Conservation (phyloP, 2,329 filamentous ascomycete genomes). For the Verticillium longisporum region DNA sequence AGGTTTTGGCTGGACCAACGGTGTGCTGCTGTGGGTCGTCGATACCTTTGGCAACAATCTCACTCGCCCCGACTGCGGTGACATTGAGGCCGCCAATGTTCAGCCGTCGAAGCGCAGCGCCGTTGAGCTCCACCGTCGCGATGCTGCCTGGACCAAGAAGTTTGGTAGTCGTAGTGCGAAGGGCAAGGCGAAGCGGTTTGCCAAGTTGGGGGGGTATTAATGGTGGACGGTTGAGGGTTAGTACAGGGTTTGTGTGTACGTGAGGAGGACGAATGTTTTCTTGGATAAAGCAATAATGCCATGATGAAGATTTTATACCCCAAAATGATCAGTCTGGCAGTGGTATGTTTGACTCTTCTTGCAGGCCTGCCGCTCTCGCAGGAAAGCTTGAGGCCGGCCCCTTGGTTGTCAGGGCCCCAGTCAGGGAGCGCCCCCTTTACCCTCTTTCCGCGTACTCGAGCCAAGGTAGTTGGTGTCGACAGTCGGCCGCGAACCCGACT, state of each 20-base stretch:
- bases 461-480: too few species aligned
- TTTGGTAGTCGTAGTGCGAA: conserved; percentile 24
- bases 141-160: conserved; percentile 41
- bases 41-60: conserved; percentile 54
- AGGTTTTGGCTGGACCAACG: conserved; percentile 66
- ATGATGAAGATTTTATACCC: not conserved
- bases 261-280: not conserved
- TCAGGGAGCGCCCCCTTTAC: too few species aligned
- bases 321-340: too few species aligned
- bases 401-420: too few species aligned
- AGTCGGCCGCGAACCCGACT: too few species aligned
- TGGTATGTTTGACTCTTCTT: too few species aligned
- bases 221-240: not conserved
- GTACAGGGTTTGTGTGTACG: not conserved
- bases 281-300: not conserved
- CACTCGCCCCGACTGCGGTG: conserved; percentile 47
- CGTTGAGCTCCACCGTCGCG: conserved; percentile 37
- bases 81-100: conserved; percentile 35
- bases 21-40: conserved; percentile 59
- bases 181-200: not conserved
- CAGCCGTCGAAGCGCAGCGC: conserved; percentile 28
- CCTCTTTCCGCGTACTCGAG: too few species aligned
- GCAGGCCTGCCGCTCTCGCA: too few species aligned
- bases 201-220: not conserved
- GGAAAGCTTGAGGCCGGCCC: too few species aligned